A percentile compares a stretch with the other conserved stretches of the same genome.
Conservation (phyloP, 768 basidiomycete species). For the Panaeolus cyanescens region DNA sequence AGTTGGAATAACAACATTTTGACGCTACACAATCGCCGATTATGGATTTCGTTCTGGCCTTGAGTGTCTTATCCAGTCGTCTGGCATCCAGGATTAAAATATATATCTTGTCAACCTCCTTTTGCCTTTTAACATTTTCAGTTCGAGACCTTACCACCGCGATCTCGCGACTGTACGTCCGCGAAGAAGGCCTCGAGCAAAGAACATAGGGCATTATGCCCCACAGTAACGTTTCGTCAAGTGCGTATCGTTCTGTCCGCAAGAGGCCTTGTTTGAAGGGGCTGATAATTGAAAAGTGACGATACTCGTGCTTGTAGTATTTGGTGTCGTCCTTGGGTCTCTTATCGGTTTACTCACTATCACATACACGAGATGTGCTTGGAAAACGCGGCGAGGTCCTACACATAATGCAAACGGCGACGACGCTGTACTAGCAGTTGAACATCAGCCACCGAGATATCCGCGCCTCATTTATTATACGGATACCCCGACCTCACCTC, state of each 20-base stretch:
- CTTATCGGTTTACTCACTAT: background rate
- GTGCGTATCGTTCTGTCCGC: background rate
- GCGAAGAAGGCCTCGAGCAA: background rate
- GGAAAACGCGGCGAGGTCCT: background rate
- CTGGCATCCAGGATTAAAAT: background rate
- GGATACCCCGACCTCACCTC: background rate
- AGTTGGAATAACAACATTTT: background rate
- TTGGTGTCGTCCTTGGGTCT: background rate
- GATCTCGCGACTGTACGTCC: too few relatives aligned
- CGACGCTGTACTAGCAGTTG: background rate
- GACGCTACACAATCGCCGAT: background rate
- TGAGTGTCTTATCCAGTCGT: background rate
- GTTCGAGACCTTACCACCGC: background rate
- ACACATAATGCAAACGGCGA: background rate
- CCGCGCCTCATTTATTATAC: background rate
- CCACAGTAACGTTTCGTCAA: background rate
- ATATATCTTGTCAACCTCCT: background rate
- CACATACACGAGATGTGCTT: background rate
- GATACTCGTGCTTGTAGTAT: background rate
- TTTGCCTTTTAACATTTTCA: background rate
- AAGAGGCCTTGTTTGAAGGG: background rate
- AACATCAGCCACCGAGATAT: background rate
- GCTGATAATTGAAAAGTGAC: background rate
- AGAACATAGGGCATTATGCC: background rate
- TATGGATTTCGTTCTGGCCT: background rate